These are phyloP conservation scores for Astrocystis sublimbata DNA, from an alignment of 495 filamentous ascomycete species.

Conservation along the genomic window DNA sequence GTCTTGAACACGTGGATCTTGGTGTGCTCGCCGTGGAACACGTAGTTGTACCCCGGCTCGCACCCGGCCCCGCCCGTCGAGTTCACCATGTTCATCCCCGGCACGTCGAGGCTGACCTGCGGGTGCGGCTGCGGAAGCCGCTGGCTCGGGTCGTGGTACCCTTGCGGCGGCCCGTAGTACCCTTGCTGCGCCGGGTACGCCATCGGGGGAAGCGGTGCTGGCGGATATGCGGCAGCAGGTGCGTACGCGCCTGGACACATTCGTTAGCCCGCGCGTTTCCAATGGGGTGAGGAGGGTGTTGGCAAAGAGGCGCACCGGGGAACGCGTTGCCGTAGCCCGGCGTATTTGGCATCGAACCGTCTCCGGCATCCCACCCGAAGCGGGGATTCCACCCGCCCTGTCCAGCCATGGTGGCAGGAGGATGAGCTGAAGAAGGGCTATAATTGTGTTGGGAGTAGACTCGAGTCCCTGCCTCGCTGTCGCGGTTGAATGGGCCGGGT, in stretches of 20 bases:
- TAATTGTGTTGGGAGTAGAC: neutral
- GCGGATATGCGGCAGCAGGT: neutral
- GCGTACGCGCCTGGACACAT: neutral
- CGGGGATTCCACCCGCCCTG: slow-evolving; percentile 18
- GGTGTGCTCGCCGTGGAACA: slow-evolving; percentile 49
- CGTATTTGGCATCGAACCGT: neutral
- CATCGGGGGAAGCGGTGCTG: neutral
- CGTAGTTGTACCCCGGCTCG: slow-evolving; percentile 55
- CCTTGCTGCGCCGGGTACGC: neutral
- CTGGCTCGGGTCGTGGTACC: slow-evolving; percentile 12
- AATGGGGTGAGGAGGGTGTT: too few relatives aligned
- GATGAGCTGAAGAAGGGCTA: neutral
- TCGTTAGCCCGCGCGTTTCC: neutral
- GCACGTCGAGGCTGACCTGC: slow-evolving; percentile 47
- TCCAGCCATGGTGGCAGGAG: slow-evolving; percentile 4
- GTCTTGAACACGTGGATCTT: slow-evolving; percentile 50
- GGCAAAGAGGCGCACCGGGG: neutral
- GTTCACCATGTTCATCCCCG: slow-evolving; percentile 57
- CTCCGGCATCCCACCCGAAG: slow-evolving; percentile 10
- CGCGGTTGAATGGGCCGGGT: neutral
- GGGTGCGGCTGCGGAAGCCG: slow-evolving; percentile 40
- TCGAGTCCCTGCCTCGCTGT: neutral
- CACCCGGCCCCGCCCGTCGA: slow-evolving; percentile 56
- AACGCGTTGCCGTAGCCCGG: neutral
- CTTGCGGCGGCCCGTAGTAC: neutral